Evolutionary conservation across 257 asterid genomes (phyloP).

Genomic region (Haberlea rhodopensis): DNA sequence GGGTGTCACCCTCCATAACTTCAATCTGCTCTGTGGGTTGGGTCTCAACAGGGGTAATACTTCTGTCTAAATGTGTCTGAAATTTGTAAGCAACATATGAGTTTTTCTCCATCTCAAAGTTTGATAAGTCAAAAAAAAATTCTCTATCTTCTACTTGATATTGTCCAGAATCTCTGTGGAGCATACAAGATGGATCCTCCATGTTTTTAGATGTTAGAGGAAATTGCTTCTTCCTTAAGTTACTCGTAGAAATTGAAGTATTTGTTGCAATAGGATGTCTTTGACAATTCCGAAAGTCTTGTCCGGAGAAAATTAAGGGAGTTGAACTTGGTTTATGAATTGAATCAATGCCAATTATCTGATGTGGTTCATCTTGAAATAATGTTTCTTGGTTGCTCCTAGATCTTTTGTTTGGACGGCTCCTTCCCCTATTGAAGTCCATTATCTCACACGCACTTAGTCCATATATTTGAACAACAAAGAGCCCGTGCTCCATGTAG

Average conservation of each 20-base stretch:
- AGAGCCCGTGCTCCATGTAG: constrained; percentile 35
- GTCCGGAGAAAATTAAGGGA: constrained; percentile 25
- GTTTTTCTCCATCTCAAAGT: constrained; percentile 42
- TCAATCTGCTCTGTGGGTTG: constrained; percentile 12
- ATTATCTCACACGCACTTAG: constrained; percentile 39
- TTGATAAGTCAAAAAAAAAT: constrained; percentile 36
- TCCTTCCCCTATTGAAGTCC: constrained; percentile 15
- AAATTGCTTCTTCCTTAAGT: constrained; percentile 5
- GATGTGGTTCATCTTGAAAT: constrained; percentile 22
- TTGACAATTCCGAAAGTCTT: constrained; percentile 18
- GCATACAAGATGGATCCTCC: constrained; percentile 37
- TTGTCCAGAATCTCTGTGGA: constrained; percentile 26
- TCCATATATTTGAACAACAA: constrained; percentile 46
- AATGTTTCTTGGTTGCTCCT: constrained; percentile 16
- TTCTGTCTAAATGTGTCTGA: constrained; percentile 1
- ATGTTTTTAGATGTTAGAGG: constrained; percentile 6
- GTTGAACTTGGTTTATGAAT: too few species aligned
- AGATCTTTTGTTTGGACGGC: constrained; percentile 13
- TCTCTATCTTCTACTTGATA: constrained; percentile 31
- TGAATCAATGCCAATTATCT: neutral
- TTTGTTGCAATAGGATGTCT: too few species aligned
- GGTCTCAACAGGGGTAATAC: neutral
- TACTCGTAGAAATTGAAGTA: too few species aligned
- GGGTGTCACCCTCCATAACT: constrained; percentile 13
- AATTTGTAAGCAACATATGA: neutral